Base-by-base conservation (phyloP, 257 asterid species). In the Solanum etuberosum region DNA sequence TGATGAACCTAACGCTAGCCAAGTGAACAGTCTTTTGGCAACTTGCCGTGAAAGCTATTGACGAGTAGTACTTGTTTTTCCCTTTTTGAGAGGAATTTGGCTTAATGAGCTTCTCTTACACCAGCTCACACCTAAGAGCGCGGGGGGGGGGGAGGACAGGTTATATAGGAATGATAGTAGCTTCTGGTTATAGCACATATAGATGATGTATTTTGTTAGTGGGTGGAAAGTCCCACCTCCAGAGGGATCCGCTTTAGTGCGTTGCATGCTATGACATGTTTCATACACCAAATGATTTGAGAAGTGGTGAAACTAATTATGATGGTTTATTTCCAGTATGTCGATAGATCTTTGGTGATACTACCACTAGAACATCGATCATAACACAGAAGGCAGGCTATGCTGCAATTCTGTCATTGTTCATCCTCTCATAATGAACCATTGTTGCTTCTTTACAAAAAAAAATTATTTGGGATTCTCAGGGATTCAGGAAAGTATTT, bases 401-500 rank as follows among this genome's bases (percentile, higher is more conserved):
- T 63, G 77, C 63, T 31, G 83, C 70, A 43, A 57, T 21, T 34
- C 42, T 18, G 21, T 25, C 34, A 2, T 34, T 51, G 3, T 4
- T 29, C 67, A 57, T 86, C 76, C 48, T 84, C 63, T 87, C 68
- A 80, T 67, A 34, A 27, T 84, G 11, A 34, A 37, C 32, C 77
- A 18, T 13, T 14, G 34, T 38, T 86, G 83, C 67, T 70, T 67
- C 76, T 43, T 83, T 37, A 84, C 25, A 54, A 54, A 1, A 35
- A 35, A 35, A 35, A 6, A 35, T 48, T 18, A 54, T 54, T 77
- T 72, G 83, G 71, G 63, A 67, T 88, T 85, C 15, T 83, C 95
- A 96, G 99, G 98, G 99, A 80, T 97, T 97, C 91, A 94, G 90
- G 91, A 93, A 82, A 88, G 94, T 95, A 42, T 94, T 88, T 94